These are phyloP conservation scores for Vigna trinervia DNA, from an alignment of 306 rosid species.

Conservation along the genomic window DNA sequence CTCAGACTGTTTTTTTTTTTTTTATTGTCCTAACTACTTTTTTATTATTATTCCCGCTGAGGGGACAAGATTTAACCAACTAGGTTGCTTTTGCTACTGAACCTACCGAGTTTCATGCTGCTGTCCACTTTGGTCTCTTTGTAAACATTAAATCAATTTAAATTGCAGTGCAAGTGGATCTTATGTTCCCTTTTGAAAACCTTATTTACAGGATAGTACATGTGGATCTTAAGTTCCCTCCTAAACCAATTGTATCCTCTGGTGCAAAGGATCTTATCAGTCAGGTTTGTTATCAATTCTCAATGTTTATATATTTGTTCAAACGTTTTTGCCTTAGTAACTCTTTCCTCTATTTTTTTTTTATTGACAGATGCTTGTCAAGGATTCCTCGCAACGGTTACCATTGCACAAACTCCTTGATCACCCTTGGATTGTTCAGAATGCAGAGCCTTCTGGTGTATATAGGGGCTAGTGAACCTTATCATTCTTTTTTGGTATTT, in stretches of 20 bases:
- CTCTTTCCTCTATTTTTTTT: not conserved
- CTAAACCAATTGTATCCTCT: constrained; percentile 88
- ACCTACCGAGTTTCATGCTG: not conserved
- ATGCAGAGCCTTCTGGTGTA: constrained; percentile 93
- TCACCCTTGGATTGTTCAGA: constrained; percentile 97
- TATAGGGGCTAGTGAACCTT: constrained; percentile 57
- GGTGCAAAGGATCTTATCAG: constrained; percentile 94
- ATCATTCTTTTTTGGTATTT: not conserved
- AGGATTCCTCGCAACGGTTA: constrained; percentile 83
- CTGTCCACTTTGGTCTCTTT: not conserved
- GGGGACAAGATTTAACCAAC: not conserved
- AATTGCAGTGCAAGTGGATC: constrained; percentile 70
- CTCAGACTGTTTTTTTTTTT: not conserved
- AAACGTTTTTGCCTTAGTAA: constrained; percentile 24
- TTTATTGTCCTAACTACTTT: not conserved
- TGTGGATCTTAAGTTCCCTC: constrained; percentile 95
- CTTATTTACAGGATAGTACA: constrained; percentile 75
- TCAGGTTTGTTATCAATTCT: constrained; percentile 61
- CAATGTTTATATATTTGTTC: not conserved
- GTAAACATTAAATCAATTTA: not conserved
- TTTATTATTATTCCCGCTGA: not conserved
- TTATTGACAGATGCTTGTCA: constrained; percentile 81
- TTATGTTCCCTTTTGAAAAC: constrained; percentile 63
- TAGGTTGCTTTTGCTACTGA: not conserved
- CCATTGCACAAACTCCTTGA: constrained; percentile 92